Evolutionary conservation across 2,329 filamentous ascomycete species (phyloP), one percentile per base, ranked within the genome.

Genomic region (Diaporthe amygdali): DNA sequence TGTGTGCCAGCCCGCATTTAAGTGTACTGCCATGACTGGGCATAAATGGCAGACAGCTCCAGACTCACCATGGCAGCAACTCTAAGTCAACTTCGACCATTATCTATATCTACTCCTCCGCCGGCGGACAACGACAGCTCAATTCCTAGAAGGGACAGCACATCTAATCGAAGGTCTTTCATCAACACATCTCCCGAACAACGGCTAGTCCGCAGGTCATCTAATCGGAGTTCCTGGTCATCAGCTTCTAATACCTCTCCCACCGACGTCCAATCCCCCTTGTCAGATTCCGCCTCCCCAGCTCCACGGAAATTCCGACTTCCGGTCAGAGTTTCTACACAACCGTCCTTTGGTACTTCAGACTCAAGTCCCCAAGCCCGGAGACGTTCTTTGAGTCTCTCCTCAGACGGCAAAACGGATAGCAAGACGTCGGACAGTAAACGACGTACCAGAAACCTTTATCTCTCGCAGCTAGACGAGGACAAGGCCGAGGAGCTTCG

Each of bases 401-500:
- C 59, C 30, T 64, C 59, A 47, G 59, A 64, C 44, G 14, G 41
- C 14, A 64, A 64, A 49, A 64, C 59, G 59, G 59, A 64, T 37
- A 64, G 37, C n/a, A 64, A 64, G 59, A 30, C 59, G 59, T 37
- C n/a, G 44, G 44, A 64, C 30, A 49, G n/a, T 30, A 64, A 64
- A 49, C 59, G 59, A 7, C 59, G 59, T 44, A 64, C 59, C 59
- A 49, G 59, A 17, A 64, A 64, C 44, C 59, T 64, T 1, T 64
- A 64, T 22, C 59, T 64, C 30, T 64, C 59, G 59, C 59, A 64
- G n/a, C 44, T 64, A 27, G 59, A 64, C 59, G 59, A 64, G 59
- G 41, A 64, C 59, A 64, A 64, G 59, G 59, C 59, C 59, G 59
- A 64, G 59, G 59, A 64, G 59, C 59, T 64, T 9, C 59, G 59